phyloP scores from a whole-genome alignment of 176 grass and related monocot species.

The Juncus inflexus region DNA sequence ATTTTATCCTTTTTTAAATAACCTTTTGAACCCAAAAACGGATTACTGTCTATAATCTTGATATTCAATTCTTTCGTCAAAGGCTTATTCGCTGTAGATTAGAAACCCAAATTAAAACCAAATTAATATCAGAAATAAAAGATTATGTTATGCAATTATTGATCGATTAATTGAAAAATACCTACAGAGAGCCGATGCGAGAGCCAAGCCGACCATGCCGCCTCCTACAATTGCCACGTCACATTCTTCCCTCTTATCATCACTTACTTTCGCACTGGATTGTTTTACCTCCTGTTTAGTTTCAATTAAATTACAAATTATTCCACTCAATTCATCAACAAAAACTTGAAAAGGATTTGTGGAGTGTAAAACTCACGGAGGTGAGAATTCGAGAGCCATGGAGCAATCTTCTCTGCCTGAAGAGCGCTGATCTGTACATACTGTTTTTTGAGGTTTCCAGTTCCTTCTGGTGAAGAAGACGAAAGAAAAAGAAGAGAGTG shows the following conservation, averaged over 20 bases:
- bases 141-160: too few species aligned
- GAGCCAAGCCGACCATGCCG: slow-evolving; percentile 86
- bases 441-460: background rate
- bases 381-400: slow-evolving; percentile 12
- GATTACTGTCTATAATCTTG: slow-evolving; percentile 68
- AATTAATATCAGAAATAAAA: too few species aligned
- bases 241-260: slow-evolving; percentile 24
- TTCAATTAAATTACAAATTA: background rate
- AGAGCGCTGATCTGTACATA: background rate
- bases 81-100: slow-evolving; percentile 45
- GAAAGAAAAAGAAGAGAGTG: background rate
- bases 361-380: background rate
- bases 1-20: slow-evolving; percentile 55
- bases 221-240: slow-evolving; percentile 89
- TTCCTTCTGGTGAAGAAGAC: background rate
- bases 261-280: slow-evolving; percentile 9
- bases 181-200: slow-evolving; percentile 90
- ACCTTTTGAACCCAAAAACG: slow-evolving; percentile 44
- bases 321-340: too few species aligned
- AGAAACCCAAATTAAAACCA: too few species aligned
- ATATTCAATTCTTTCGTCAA: slow-evolving; percentile 77
- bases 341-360: background rate
- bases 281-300: slow-evolving; percentile 14
- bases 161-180: slow-evolving; percentile 34
- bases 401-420: background rate